A percentile compares a stretch with the other conserved stretches of the same genome.
Evolutionary conservation across 2,329 filamentous ascomycete species (phyloP).

Genomic region (Cryphonectria carpinicola): DNA sequence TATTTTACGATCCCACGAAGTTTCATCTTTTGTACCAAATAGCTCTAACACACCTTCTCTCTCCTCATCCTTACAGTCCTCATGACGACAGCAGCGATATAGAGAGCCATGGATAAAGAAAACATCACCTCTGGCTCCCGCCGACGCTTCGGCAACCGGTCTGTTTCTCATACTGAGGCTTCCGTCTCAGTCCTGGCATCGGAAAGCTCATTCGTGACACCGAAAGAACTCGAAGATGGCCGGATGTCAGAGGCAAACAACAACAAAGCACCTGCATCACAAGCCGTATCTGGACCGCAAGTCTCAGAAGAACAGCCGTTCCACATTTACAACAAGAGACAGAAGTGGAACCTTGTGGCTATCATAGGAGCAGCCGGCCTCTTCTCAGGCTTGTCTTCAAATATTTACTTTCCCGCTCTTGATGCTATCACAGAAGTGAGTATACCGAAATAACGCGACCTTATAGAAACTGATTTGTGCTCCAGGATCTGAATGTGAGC

Average conservation of each 20-base stretch:
- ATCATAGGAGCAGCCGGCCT: conserved; percentile 54
- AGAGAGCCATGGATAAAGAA: background rate
- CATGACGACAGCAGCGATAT: background rate
- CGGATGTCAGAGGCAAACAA: background rate
- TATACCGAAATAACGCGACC: background rate
- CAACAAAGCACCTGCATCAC: background rate
- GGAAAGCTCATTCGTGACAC: background rate
- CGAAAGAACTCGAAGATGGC: background rate
- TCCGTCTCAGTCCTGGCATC: background rate
- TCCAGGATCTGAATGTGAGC: conserved; percentile 38
- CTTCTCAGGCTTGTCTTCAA: conserved; percentile 56
- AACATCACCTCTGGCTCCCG: background rate
- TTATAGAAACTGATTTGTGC: background rate
- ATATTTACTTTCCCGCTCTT: conserved; percentile 55
- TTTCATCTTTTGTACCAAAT: background rate
- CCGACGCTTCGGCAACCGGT: background rate
- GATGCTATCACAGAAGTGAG: conserved; percentile 41
- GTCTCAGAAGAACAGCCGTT: conserved; percentile 31
- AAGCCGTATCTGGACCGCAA: background rate
- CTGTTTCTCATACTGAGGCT: background rate
- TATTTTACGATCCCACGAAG: no score
- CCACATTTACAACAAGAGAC: conserved; percentile 41
- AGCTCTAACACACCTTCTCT: background rate
- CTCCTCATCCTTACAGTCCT: background rate
- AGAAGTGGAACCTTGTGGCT: conserved; percentile 52